These are phyloP conservation scores for Fomitopsis pinicola DNA, from an alignment of 1,284 basidiomycete genomes.

Conservation along the genomic window DNA sequence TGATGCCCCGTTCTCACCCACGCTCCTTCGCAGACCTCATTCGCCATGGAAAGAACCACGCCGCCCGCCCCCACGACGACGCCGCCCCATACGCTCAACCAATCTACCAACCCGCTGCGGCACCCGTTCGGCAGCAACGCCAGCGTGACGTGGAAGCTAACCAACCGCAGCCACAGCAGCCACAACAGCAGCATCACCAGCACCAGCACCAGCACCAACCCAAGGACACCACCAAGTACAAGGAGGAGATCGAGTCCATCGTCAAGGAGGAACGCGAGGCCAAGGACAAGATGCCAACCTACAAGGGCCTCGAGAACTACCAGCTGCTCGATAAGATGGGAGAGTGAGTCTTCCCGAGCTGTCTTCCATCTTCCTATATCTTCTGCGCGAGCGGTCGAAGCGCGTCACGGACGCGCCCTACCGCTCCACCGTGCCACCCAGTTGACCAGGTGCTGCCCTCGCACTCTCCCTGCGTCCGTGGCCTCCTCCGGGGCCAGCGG, in stretches of 20 bases:
- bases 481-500: neutral
- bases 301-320: constrained; percentile 84
- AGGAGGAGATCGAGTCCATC: constrained; percentile 67
- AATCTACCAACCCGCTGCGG: constrained; percentile 14
- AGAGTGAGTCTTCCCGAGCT: constrained; percentile 57
- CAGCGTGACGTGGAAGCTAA: constrained; percentile 14
- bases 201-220: constrained; percentile 23
- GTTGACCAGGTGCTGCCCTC: neutral
- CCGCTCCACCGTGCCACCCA: neutral
- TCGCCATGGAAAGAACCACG: constrained; percentile 75
- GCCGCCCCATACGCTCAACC: constrained; percentile 19
- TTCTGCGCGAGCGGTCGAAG: constrained; percentile 2
- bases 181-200: constrained; percentile 20
- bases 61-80: constrained; percentile 31
- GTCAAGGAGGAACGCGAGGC: constrained; percentile 76
- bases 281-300: constrained; percentile 75
- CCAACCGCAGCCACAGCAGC: constrained; percentile 21
- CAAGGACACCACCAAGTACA: constrained; percentile 36
- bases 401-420: neutral
- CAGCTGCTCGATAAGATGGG: constrained; percentile 90
- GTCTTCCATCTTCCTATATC: neutral
- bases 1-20: constrained; percentile 8
- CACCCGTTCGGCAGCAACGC: constrained; percentile 26
- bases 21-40: constrained; percentile 58
- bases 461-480: neutral